Percentiles rank a stretch among this genome's conserved stretches.
Evolutionary conservation across 257 asterid genomes (phyloP).

Genomic region (Orobanche coerulescens): DNA sequence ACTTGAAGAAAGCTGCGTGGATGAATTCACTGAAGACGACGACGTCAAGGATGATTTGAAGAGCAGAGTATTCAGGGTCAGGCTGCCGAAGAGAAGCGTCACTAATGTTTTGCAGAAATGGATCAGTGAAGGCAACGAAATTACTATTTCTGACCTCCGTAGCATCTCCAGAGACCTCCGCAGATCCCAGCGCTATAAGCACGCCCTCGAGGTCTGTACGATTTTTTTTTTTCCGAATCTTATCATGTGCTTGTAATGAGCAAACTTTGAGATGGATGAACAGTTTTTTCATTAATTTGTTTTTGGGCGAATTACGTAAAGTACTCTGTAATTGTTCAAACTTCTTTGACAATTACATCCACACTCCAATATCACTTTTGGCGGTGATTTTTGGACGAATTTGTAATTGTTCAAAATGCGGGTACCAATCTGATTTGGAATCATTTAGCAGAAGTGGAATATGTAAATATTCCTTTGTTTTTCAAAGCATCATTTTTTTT

Average conservation of each 20-base stretch:
- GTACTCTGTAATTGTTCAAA: too few species aligned
- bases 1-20: constrained; percentile 20
- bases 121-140: constrained; percentile 54
- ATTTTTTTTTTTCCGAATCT: not conserved
- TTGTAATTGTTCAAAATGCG: too few species aligned
- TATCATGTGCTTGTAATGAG: not conserved
- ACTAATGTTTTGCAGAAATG: constrained; percentile 65
- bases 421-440: too few species aligned
- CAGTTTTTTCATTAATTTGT: too few species aligned
- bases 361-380: too few species aligned
- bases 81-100: constrained; percentile 86
- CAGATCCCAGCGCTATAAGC: constrained; percentile 63
- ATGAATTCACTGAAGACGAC: constrained; percentile 26
- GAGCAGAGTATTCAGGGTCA: constrained; percentile 70
- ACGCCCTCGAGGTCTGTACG: constrained; percentile 79
- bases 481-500: too few species aligned
- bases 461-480: too few species aligned
- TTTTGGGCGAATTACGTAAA: not conserved
- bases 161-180: constrained; percentile 70
- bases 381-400: too few species aligned
- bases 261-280: not conserved
- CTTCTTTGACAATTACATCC: too few species aligned
- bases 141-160: constrained; percentile 64
- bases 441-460: too few species aligned
- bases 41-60: constrained; percentile 62